Evolutionary conservation across 1,139 yeast genomes (phyloP).

Genomic region (Yamadazyma jaroonii): DNA sequence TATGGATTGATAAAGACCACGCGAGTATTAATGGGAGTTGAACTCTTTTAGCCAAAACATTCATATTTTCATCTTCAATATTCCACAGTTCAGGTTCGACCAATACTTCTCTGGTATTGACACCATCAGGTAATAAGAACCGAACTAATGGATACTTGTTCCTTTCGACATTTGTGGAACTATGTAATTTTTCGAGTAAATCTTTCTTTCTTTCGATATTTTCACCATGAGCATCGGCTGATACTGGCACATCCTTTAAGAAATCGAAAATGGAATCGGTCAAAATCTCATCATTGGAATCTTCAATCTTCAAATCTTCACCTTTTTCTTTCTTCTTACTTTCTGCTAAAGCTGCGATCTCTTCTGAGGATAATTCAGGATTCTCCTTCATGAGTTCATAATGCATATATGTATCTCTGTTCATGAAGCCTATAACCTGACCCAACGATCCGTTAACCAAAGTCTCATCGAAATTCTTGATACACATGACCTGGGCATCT

Average conservation of each 20-base stretch:
- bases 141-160: conserved; percentile 69
- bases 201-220: conserved; percentile 20
- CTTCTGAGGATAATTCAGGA: conserved; percentile 18
- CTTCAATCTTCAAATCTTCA: conserved; percentile 6
- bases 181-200: conserved; percentile 16
- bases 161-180: conserved; percentile 19
- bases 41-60: conserved; percentile 27
- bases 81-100: conserved; percentile 47
- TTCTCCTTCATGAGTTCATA: conserved; percentile 18
- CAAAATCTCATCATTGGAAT: conserved; percentile 8
- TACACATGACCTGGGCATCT: conserved; percentile 95
- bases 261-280: conserved; percentile 26
- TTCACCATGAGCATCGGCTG: conserved; percentile 9
- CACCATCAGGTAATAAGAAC: conserved; percentile 66
- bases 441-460: conserved; percentile 94
- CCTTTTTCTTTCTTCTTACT: conserved; percentile 6
- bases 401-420: conserved; percentile 33
- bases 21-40: conserved; percentile 88
- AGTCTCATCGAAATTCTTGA: conserved; percentile 82
- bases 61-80: conserved; percentile 36
- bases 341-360: conserved; percentile 13
- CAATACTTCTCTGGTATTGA: conserved; percentile 60
- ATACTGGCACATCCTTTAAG: conserved; percentile 11
- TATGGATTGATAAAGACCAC: conserved; percentile 94
- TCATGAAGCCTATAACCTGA: conserved; percentile 52